phyloP scores from a whole-genome alignment of 495 filamentous ascomycete species.

The Trichoderma gamsii region DNA sequence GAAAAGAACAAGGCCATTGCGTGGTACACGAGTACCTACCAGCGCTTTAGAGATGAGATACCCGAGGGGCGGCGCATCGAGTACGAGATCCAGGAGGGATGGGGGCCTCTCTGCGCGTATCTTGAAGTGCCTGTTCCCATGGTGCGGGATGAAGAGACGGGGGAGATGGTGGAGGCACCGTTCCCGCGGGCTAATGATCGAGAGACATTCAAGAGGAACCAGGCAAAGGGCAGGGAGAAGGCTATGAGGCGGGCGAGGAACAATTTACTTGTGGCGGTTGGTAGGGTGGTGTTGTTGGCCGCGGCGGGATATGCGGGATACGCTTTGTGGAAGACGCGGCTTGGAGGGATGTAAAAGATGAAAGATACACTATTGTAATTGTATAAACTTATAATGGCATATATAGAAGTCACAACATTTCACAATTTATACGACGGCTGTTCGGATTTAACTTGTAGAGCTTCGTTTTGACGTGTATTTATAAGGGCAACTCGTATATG shows the following conservation, averaged over 20 bases:
- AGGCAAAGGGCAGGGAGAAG: neutral
- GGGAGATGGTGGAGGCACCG: conserved; percentile 22
- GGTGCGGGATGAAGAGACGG: conserved; percentile 12
- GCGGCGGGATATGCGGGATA: conserved; percentile 10
- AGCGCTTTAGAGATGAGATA: conserved; percentile 12
- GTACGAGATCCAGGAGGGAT: conserved; percentile 58
- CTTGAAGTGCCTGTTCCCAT: conserved; percentile 52
- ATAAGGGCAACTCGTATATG: too few relatives aligned
- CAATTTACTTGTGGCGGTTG: neutral
- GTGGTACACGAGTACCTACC: conserved; percentile 13
- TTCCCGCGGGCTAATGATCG: conserved; percentile 43
- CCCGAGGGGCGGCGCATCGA: conserved; percentile 39
- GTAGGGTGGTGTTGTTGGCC: neutral
- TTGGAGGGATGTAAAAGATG: neutral
- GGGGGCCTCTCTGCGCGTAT: conserved; percentile 61
- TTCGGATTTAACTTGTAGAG: too few relatives aligned
- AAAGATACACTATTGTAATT: neutral
- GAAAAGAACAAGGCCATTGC: conserved; percentile 18
- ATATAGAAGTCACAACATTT: neutral
- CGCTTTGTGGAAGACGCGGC: neutral
- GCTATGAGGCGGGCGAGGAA: neutral
- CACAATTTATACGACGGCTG: too few relatives aligned
- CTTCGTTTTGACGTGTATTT: too few relatives aligned
- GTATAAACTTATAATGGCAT: neutral
- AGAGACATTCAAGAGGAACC: neutral